Evolutionary conservation across 192 early-diverging fungal species (phyloP), one percentile per base, ranked within the genome.

Genomic region (Umbelopsis sp.): DNA sequence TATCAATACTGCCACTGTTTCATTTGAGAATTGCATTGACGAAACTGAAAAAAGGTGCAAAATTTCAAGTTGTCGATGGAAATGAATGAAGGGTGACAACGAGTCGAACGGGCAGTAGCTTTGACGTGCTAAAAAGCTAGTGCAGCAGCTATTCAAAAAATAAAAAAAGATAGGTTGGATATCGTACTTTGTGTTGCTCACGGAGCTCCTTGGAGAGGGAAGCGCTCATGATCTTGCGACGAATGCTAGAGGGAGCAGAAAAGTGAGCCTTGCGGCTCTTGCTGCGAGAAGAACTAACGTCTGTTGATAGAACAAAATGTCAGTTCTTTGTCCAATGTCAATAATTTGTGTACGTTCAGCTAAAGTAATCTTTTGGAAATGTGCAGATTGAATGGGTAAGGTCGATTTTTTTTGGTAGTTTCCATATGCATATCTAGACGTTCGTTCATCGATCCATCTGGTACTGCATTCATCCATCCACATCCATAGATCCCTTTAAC

Each of bases 261-360:
- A 99, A 98, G 92, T 99, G 98, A 75, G 97, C 97, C 91, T 96
- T 96, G 85, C 97, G 90, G 85, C 86, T 87, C 90, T 95, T 96
- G 84, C 96, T 86, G 84, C 91, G 82, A 76, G 92, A 94, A 78
- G 93, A 95, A 74, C 91, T 91, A 78, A 95, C 94, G 83, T 92
- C 92, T 82, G 81, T 20, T 45, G 18, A 15, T 30, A 30, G 37
- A 48, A 50, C 27, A 33, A 49, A 23, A 66, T 48, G 25, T 49
- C 25, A 66, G 64, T 66, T 23, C 20, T 47, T 41, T 16, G 37
- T 64, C 47, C 46, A 44, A 25, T 49, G 0, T 12, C 53, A 10
- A 44, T 12, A 15, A 20, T 37, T 6, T 20, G 33, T 48, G 35
- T 9, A 51, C 4, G 6, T 47, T 53, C 53, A 67, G 46, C 35